Evolutionary conservation across 2,329 filamentous ascomycete species (phyloP), one percentile per base, ranked within the genome.

Genomic region (Talaromyces verruculosus): DNA sequence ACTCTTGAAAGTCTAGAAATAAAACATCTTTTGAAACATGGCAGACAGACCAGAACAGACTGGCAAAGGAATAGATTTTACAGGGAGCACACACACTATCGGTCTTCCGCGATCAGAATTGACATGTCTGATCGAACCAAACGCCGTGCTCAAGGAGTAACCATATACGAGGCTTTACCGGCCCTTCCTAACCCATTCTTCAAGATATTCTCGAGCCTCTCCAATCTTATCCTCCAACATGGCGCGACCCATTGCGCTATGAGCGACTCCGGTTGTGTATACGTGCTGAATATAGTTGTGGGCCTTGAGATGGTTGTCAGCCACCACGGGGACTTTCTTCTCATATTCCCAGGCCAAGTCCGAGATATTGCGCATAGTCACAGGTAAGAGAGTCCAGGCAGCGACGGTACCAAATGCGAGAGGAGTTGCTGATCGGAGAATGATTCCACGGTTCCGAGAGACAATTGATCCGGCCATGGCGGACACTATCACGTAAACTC

Each of bases 401-500:
- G 93, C 91, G 65, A 88, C 88, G 69, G 96, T 82, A 70, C 93
- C 95, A 51, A 97, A 87, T 22, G 89, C 88, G 60, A 94, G 79
- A 11, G 95, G 95, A 1, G 91, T 85, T 1, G 89, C 83, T 63
- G 89, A 88, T 71, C 95, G 89, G 63, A 99, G 82, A 68, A 97
- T 78, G 69, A 98, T 85, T 78, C 91, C 93, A 72, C 94, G 89
- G 83, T 96, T 96, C 69, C 94, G 88, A 64, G 91, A 88, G 64
- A 97, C 83, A 77, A 99, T 98, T 79, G 88, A 93, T 72, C 94
- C 95, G 41, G 95, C 92, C 93, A 99, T 97, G 73, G 92, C 89
- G 49, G 93, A 90, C 58, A 99, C 93, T 35, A 97, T 86, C 57
- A 98, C 93, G 81, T 98, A 98, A 71, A 98, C 88, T 67, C 88